Evolutionary conservation across 768 basidiomycete species (phyloP).

Genomic region (Trametes meyenii): DNA sequence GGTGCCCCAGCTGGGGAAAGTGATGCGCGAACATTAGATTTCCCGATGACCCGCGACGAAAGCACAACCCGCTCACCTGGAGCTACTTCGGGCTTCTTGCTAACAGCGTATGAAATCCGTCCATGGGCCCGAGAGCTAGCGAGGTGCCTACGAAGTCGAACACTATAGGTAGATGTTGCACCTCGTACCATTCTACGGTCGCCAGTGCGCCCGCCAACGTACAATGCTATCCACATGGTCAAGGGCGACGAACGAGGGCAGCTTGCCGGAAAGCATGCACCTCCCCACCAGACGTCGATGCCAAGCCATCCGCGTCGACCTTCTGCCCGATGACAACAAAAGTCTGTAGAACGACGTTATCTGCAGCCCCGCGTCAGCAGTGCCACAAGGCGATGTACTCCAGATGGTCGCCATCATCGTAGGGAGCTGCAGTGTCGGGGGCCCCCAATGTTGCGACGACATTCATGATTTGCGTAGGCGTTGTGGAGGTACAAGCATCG

Average conservation of each 20-base stretch:
- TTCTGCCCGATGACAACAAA: constrained; percentile 9
- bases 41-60: not conserved
- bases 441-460: not conserved
- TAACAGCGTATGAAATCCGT: too few relatives aligned
- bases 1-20: not conserved
- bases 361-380: not conserved
- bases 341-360: constrained; percentile 7
- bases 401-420: not conserved
- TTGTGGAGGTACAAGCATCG: not conserved
- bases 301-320: not conserved
- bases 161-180: too few relatives aligned
- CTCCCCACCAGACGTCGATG: not conserved
- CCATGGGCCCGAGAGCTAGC: too few relatives aligned
- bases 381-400: not conserved
- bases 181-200: too few relatives aligned
- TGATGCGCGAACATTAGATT: not conserved
- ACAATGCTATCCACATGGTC: not conserved
- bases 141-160: too few relatives aligned
- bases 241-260: not conserved
- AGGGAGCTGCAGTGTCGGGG: not conserved
- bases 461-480: not conserved
- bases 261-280: not conserved
- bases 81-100: not conserved
- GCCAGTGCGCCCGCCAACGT: not conserved
- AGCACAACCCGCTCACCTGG: not conserved